Conservation (phyloP, 305 asterid genomes). For the Fraxinus albicans region DNA sequence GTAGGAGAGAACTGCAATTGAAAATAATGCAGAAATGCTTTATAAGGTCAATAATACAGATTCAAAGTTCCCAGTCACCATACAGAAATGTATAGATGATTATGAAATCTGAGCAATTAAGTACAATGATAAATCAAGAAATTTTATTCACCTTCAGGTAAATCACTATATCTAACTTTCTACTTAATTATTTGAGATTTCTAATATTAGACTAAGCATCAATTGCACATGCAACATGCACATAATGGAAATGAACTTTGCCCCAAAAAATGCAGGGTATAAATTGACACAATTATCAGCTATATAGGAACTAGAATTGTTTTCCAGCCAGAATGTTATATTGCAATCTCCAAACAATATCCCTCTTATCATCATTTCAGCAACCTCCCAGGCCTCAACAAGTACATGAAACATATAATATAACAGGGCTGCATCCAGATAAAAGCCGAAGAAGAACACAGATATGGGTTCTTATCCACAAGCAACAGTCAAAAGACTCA, state of each 20-base stretch:
- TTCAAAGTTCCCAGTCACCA: not conserved
- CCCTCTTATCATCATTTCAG: not conserved
- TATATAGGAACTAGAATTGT: not conserved
- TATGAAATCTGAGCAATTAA: not conserved
- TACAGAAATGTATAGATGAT: not conserved
- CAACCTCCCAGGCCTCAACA: not conserved
- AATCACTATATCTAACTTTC: not conserved
- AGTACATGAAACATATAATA: not conserved
- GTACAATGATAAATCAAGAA: not conserved
- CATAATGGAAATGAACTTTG: not conserved
- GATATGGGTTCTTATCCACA: not conserved
- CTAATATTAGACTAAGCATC: not conserved
- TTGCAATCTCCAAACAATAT: not conserved
- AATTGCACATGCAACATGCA: not conserved
- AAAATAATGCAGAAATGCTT: conserved; percentile 10
- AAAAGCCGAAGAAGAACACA: not conserved
- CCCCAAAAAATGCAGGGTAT: not conserved
- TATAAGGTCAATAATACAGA: not conserved
- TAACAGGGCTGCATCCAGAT: not conserved
- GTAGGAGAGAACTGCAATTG: conserved; percentile 91
- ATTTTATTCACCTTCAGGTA: not conserved
- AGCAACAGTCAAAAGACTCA: not conserved
- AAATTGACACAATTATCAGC: not conserved
- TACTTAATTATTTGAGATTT: not conserved
- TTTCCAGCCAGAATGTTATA: not conserved